Evolutionary conservation across 169 alveolate genomes (phyloP).

Genomic region (Ichthyophthirius multifiliis): DNA sequence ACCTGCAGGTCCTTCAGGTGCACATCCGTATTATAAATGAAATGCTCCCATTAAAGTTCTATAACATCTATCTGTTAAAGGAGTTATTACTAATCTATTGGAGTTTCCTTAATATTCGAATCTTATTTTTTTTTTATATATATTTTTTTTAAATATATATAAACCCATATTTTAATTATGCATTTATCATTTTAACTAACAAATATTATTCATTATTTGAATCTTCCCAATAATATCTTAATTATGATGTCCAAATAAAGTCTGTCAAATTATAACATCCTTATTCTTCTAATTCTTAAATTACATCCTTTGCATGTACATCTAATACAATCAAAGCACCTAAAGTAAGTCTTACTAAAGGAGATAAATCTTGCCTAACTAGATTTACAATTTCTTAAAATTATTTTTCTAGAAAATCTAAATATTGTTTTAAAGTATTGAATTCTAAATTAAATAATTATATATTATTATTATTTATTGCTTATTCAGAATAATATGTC

Average conservation of each 20-base stretch:
- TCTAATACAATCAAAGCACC: conserved; percentile 90
- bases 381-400: conserved; percentile 85
- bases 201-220: conserved; percentile 45
- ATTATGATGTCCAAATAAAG: conserved; percentile 90
- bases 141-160: neutral
- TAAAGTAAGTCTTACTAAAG: conserved; percentile 85
- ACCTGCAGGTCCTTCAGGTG: conserved; percentile 87
- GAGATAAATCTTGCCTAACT: conserved; percentile 88
- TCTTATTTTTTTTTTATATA: conserved; percentile 1
- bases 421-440: conserved; percentile 61
- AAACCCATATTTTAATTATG: conserved; percentile 56
- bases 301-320: conserved; percentile 91
- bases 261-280: conserved; percentile 73
- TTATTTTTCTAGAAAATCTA: conserved; percentile 61
- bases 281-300: conserved; percentile 64
- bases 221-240: conserved; percentile 89
- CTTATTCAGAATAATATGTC: too few relatives aligned
- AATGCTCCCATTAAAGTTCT: conserved; percentile 82
- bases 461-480: too few relatives aligned
- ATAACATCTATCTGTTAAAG: conserved; percentile 83
- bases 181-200: conserved; percentile 75
- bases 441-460: too few relatives aligned
- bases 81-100: conserved; percentile 80
- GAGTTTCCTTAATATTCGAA: conserved; percentile 85
- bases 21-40: conserved; percentile 84